Conservation (phyloP, 106 monocot species). For the Allium fistulosum region DNA sequence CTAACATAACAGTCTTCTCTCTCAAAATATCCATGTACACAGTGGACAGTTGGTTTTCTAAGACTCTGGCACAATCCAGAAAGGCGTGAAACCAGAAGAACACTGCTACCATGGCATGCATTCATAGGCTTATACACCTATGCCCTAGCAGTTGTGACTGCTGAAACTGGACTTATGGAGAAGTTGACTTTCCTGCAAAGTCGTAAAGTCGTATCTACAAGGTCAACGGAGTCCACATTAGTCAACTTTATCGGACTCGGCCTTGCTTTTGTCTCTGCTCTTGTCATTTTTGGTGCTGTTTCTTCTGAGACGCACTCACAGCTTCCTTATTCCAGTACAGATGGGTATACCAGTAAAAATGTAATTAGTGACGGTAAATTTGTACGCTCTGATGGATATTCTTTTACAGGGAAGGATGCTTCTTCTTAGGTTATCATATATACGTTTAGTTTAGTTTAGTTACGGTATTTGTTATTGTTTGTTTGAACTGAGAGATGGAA, state of each 20-base stretch:
- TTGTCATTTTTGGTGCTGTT: constrained; percentile 44
- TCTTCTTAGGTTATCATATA: neutral
- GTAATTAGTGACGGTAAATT: neutral
- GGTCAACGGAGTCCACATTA: constrained; percentile 29
- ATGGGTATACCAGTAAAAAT: neutral
- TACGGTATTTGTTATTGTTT: no score
- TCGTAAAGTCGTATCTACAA: constrained; percentile 9
- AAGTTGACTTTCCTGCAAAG: constrained; percentile 58
- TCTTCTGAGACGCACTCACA: constrained; percentile 13
- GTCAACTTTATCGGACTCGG: constrained; percentile 49
- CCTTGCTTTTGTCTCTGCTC: constrained; percentile 35
- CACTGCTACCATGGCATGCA: constrained; percentile 50
- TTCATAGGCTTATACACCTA: constrained; percentile 59
- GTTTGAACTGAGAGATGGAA: no score
- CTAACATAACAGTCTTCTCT: neutral
- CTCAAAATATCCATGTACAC: neutral
- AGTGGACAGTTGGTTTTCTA: constrained; percentile 53
- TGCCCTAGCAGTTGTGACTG: constrained; percentile 46
- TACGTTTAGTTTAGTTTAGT: no score
- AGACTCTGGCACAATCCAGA: constrained; percentile 45
- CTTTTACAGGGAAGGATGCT: constrained; percentile 6
- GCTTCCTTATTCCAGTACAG: neutral
- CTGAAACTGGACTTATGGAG: constrained; percentile 68
- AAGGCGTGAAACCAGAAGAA: constrained; percentile 21
- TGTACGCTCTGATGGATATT: neutral